Evolutionary conservation across 2,329 filamentous ascomycete species (phyloP), one percentile per base, ranked within the genome.

Genomic region (Cordyceps tenuipes): DNA sequence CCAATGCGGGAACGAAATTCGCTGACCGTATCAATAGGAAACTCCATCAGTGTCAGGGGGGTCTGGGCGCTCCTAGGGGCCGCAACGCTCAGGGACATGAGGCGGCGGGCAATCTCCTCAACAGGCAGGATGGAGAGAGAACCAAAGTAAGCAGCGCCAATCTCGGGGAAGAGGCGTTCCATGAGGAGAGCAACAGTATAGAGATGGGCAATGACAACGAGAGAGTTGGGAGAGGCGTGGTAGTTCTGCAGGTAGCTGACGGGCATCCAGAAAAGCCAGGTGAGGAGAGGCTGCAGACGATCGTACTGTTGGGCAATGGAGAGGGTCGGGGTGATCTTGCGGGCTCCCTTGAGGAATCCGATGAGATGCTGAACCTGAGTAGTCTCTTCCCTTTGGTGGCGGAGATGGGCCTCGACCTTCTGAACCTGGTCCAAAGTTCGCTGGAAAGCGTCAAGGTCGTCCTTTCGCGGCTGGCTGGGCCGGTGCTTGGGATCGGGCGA

Each of bases 221-320:
- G 80, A 1, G 91, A 88, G 62, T 84, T 89, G 26, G 89, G 82
- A 65, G 93, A 91, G 41, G 84, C 84, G 55, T 87, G 85, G 51
- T 87, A 88, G 64, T 86, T 85, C 70, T 93, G 88, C 29, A 97
- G 81, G 67, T 92, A 88, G 65, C 86, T 85, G 39, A 96, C 86
- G 0, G 94, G 94, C 59, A 96, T 84, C 91, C 93, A 97, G 75
- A 97, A 96, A 17, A 97, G 83, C 91, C 93, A 97, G 66, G 90
- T 89, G 59, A 92, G 84, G 62, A 99, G 82, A 10, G 90, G 87
- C 64, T 95, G 92, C 12, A 97, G 83, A 64, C 92, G 89, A 68
- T 91, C 88, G 70, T 97, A 97, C 69, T 96, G 90, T 70, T 95
- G 86, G 64, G 90, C 87, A 26, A 91, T 85, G 26, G 86, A 84